Evolutionary conservation across 345 rosid species (phyloP).

Genomic region (Hibiscus mutabilis): DNA sequence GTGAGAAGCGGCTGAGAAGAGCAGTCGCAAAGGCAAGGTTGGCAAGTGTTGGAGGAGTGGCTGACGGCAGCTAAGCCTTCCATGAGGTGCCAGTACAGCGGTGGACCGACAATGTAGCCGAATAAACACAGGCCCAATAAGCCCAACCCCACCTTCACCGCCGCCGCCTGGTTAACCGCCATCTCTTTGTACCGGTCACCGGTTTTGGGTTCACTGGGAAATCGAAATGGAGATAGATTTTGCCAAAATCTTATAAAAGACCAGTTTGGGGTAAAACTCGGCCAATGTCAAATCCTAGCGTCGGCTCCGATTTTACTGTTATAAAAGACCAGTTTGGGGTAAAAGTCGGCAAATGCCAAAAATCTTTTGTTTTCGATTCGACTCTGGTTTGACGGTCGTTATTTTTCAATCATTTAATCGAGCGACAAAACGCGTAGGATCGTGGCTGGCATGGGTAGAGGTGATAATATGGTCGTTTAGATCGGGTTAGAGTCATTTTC

Average conservation of each 20-base stretch:
- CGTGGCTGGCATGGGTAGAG: background rate
- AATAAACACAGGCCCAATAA: slow-evolving; percentile 53
- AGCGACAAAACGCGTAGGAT: background rate
- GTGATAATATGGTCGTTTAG: too few relatives aligned
- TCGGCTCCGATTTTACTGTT: too few relatives aligned
- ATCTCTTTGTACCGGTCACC: background rate
- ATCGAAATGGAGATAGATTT: background rate
- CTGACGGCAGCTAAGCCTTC: background rate
- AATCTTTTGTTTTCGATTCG: too few relatives aligned
- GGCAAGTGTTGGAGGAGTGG: background rate
- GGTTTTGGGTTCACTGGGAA: background rate
- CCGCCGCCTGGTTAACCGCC: slow-evolving; percentile 47
- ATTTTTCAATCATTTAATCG: too few relatives aligned
- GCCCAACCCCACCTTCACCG: slow-evolving; percentile 41
- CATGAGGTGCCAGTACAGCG: slow-evolving; percentile 27
- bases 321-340: too few relatives aligned
- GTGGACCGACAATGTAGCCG: slow-evolving; percentile 81
- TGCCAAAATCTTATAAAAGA: background rate
- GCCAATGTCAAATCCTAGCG: too few relatives aligned
- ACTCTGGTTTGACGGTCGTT: too few relatives aligned
- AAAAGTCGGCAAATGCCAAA: too few relatives aligned
- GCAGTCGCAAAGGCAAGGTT: background rate
- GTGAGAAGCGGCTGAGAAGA: background rate
- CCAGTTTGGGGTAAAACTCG: background rate
- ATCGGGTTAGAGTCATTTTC: too few relatives aligned